Base-by-base conservation (phyloP, 805 yeast genomes). In the Phaffomyces thermotolerans region DNA sequence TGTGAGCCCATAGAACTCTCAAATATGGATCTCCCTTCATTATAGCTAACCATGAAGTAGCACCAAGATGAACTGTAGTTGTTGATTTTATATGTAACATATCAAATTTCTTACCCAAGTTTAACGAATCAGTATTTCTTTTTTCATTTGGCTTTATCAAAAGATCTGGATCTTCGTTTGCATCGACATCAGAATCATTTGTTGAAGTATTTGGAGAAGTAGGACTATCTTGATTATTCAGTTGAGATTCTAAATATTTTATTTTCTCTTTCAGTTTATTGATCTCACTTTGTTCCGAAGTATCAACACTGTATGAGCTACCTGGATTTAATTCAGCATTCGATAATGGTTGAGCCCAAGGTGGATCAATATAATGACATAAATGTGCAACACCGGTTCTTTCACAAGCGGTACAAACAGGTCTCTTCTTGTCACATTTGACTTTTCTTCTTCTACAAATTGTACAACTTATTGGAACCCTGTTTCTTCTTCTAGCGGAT, bases 1-100 rank as follows among this genome's bases (percentile, higher is more conserved):
- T 69, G 48, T 69, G 74, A 5, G 68, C 67, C 82, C 82, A 76
- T 22, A 76, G 52, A 36, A 76, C 71, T 46, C 77, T 70, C 38
- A 76, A 56, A 52, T 75, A 76, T 6, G 78, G 75, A 50, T 76
- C 82, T 52, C 79, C 78, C 54, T 76, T 71, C 66, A 76, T 75
- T 18, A 76, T 68, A 24, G 79, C 78, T 51, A 76, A 59, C 80
- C 81, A 76, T 22, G 79, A 78, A 4, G 79, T 69, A 1, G 77
- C 73, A 45, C 79, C 73, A n/a, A 69, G 49, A 53, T 68, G 72
- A 4, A 65, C 65, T 1, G 72, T 68, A 4, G 71, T 67, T 25
- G 67, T 68, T 23, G 66, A 60, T 45, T 67, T 68, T 36, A 68
- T 58, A 48, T 69, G 74, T 34, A 69, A 44, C 69, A 69, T 68